Evolutionary conservation across 1,139 yeast genomes (phyloP).

Genomic region (Yamadazyma diospyri): DNA sequence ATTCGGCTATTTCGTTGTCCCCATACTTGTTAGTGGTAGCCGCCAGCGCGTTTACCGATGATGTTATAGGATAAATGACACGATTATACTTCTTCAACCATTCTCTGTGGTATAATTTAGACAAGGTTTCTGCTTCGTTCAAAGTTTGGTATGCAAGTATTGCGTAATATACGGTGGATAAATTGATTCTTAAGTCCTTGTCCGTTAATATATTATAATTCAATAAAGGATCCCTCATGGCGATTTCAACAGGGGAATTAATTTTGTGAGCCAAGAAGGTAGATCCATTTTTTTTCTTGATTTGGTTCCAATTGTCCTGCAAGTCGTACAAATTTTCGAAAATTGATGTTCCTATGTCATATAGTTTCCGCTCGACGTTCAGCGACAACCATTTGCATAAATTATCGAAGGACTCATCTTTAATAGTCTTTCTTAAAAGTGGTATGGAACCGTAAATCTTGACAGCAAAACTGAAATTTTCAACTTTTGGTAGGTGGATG

Average conservation of each 20-base stretch:
- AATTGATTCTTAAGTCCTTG: conserved; percentile 45
- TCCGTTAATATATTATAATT: conserved; percentile 47
- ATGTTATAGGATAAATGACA: conserved; percentile 63
- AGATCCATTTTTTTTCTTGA: conserved; percentile 28
- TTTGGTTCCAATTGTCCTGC: conserved; percentile 54
- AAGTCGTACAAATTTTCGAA: conserved; percentile 54
- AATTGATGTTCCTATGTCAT: conserved; percentile 56
- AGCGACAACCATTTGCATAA: conserved; percentile 69
- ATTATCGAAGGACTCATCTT: conserved; percentile 73
- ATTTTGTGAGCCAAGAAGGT: conserved; percentile 60
- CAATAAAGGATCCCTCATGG: conserved; percentile 56
- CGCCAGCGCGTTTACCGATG: conserved; percentile 18
- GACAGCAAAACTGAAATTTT: conserved; percentile 72
- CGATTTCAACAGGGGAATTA: conserved; percentile 81
- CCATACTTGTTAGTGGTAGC: conserved; percentile 11
- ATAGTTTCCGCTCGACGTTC: conserved; percentile 58
- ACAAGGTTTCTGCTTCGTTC: conserved; percentile 58
- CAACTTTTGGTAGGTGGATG: conserved; percentile 66
- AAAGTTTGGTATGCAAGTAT: conserved; percentile 77
- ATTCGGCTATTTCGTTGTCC: conserved; percentile 21
- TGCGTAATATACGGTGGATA: conserved; percentile 77
- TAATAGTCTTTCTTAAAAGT: conserved; percentile 66
- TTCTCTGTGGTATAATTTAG: conserved; percentile 66
- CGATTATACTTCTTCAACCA: conserved; percentile 70
- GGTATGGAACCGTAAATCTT: conserved; percentile 76